These are phyloP conservation scores for Forsythia viridissima DNA, from an alignment of 257 asterid genomes.

Conservation along the genomic window DNA sequence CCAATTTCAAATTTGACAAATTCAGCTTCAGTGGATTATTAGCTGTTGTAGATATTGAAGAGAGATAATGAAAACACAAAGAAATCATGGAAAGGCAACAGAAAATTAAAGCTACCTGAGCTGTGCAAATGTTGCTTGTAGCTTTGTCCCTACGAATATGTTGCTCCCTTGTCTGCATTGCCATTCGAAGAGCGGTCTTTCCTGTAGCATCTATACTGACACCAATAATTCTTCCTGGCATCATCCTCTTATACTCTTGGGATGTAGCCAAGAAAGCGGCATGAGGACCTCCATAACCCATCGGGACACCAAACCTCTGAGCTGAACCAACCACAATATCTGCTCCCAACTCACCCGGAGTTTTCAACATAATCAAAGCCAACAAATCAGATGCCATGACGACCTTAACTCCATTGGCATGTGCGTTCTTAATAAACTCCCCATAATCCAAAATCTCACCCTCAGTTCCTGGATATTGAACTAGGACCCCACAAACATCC, in stretches of 20 bases:
- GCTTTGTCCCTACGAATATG: slow-evolving; percentile 99
- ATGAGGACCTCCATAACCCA: slow-evolving; percentile 99
- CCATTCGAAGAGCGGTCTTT: slow-evolving; percentile 96
- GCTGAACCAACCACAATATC: slow-evolving; percentile 98
- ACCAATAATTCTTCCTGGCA: slow-evolving; percentile 99
- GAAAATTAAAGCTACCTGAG: slow-evolving; percentile 60
- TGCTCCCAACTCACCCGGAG: slow-evolving; percentile 94
- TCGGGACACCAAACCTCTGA: slow-evolving; percentile 98
- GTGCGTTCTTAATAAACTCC: slow-evolving; percentile 88
- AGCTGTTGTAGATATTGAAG: background rate
- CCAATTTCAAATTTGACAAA: background rate
- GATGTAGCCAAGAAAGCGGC: slow-evolving; percentile 99
- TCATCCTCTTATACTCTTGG: slow-evolving; percentile 98
- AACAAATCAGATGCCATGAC: slow-evolving; percentile 94
- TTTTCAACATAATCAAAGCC: slow-evolving; percentile 90
- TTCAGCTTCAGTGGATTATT: background rate
- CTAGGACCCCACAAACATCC: slow-evolving; percentile 89
- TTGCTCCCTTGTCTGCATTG: slow-evolving; percentile 99
- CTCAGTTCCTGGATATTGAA: slow-evolving; percentile 98
- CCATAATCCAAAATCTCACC: slow-evolving; percentile 88
- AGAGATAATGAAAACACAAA: background rate
- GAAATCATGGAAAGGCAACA: background rate
- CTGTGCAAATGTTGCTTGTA: slow-evolving; percentile 97
- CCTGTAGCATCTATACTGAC: slow-evolving; percentile 92
- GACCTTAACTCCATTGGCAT: slow-evolving; percentile 89